Evolutionary conservation across 2,329 filamentous ascomycete species (phyloP), one percentile per base, ranked within the genome.

Genomic region (Rhynchosporium agropyri): DNA sequence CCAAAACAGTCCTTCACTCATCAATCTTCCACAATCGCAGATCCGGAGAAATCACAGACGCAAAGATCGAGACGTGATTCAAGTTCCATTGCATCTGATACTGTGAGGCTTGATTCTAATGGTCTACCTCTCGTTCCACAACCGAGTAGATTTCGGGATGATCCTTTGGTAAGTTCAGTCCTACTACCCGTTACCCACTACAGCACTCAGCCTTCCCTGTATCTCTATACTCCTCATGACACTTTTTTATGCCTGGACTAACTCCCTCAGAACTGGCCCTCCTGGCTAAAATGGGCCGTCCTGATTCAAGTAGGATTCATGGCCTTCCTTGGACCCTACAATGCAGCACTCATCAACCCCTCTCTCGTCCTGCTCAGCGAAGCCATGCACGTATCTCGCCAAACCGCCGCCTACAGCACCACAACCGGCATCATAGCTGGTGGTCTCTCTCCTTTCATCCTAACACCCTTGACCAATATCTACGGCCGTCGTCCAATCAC

Each of bases 241-340:
- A 43, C 29, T 40, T 42, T 58, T 42, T 4, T 26, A 40, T 54
- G 40, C 3, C 20, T n/a, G 49, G 43, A 58, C 42, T 61, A 26
- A 60, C 29, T 40, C 26, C 26, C 31, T 10, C 57, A 73, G 71
- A 73, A 73, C 51, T 73, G 71, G 71, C 69, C 71, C 3, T 58
- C 65, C 49, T 72, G 70, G 71, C 61, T 72, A n/a, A 73, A 73
- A 69, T 73, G 71, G 71, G 62, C 69, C 5, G 71, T 73, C 7
- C 61, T 73, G n/a, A 63, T 73, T 59, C 71, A 73, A 56, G 71
- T 72, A 15, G 69, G 70, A 36, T 66, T 71, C 62, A 72, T 73
- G 71, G 71, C 71, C 53, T 72, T 72, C 63, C 60, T 73, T 15
- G 71, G 71, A 3, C 70, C 70, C 4, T 73, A 72, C 63, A 71